These are phyloP conservation scores for Pythium biforme DNA, from an alignment of 352 stramenopile genomes.

Conservation along the genomic window DNA sequence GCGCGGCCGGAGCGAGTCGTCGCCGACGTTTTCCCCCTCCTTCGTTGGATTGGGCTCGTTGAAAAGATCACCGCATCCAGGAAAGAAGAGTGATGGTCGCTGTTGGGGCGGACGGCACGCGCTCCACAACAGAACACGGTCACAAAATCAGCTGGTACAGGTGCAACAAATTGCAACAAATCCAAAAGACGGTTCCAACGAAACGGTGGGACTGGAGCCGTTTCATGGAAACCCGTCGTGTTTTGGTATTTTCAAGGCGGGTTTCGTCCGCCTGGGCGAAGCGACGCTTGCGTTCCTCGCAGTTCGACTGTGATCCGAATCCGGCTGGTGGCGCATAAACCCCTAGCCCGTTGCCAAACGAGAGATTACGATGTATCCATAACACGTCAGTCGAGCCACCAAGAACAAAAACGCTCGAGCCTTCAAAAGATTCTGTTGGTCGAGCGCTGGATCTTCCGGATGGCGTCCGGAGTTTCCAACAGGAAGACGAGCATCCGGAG, in stretches of 20 bases:
- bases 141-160: conserved; percentile 1
- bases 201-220: not conserved
- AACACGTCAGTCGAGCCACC: not conserved
- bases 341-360: conserved; percentile 7
- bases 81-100: not conserved
- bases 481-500: no score
- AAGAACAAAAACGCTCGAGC: not conserved
- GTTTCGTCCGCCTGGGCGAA: not conserved
- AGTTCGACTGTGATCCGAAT: conserved; percentile 7
- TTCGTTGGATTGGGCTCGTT: not conserved
- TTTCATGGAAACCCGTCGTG: not conserved
- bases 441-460: not conserved
- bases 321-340: not conserved
- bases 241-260: not conserved
- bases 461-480: no score
- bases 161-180: conserved; percentile 10
- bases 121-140: not conserved
- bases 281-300: conserved; percentile 6
- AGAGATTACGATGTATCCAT: conserved; percentile 1
- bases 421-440: not conserved
- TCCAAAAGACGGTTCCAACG: not conserved
- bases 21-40: not conserved
- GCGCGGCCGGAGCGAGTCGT: not conserved
- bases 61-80: conserved; percentile 1
- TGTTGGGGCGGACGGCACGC: not conserved